These are phyloP conservation scores for Arabidopsis hybrid DNA, from an alignment of 441 rosid species.

Conservation along the genomic window DNA sequence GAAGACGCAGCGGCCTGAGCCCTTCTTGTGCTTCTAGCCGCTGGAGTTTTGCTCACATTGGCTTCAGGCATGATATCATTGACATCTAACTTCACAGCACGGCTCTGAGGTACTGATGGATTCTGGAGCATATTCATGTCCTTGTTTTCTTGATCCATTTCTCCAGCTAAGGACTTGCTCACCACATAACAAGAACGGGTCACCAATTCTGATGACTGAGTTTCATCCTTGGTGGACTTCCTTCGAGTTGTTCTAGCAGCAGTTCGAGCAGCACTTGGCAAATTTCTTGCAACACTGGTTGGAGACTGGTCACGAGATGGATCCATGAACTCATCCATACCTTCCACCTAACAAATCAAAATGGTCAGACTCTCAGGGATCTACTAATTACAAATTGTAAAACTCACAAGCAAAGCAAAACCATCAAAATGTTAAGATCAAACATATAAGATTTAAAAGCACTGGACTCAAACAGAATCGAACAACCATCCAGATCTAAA, in stretches of 20 bases:
- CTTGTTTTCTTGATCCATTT: slow-evolving; percentile 58
- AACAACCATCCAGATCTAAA: background rate
- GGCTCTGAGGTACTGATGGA: slow-evolving; percentile 48
- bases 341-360: slow-evolving; percentile 66
- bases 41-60: slow-evolving; percentile 45
- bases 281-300: slow-evolving; percentile 40
- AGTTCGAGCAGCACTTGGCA: slow-evolving; percentile 50
- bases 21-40: slow-evolving; percentile 38
- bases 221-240: slow-evolving; percentile 54
- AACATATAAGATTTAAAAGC: background rate
- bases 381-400: background rate
- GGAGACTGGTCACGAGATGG: slow-evolving; percentile 51
- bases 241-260: slow-evolving; percentile 62
- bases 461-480: slow-evolving; percentile 11
- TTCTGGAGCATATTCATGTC: slow-evolving; percentile 44
- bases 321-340: slow-evolving; percentile 67
- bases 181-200: slow-evolving; percentile 59
- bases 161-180: slow-evolving; percentile 49
- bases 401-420: background rate
- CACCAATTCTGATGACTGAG: slow-evolving; percentile 50
- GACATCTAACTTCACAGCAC: slow-evolving; percentile 34
- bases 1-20: slow-evolving; percentile 43
- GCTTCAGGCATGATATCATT: slow-evolving; percentile 31
- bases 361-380: background rate
- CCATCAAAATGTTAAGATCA: slow-evolving; percentile 1